Percentiles rank a stretch among this genome's conserved stretches.
Conservation (phyloP, 352 stramenopile species). For the Stramenopiles sp. region DNA sequence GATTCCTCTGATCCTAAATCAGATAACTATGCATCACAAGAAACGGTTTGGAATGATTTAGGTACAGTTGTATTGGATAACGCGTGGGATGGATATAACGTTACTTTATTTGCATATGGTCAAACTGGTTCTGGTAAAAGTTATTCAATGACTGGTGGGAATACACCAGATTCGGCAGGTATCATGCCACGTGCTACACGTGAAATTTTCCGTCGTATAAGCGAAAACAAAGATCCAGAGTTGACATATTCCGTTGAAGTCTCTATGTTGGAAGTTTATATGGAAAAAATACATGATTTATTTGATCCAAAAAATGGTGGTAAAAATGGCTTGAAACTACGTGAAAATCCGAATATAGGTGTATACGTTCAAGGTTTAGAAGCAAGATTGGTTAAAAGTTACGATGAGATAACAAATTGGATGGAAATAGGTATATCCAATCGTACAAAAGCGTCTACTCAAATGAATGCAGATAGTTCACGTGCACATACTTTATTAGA, state of each 20-base stretch:
- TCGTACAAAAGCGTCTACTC: conserved; percentile 49
- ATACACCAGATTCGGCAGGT: conserved; percentile 32
- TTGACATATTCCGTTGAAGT: conserved; percentile 52
- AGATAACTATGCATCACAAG: conserved; percentile 39
- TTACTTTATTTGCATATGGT: conserved; percentile 57
- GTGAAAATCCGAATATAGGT: conserved; percentile 51
- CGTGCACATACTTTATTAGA: conserved; percentile 54
- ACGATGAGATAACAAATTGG: conserved; percentile 49
- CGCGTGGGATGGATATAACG: conserved; percentile 65
- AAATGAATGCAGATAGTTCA: conserved; percentile 60
- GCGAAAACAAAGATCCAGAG: conserved; percentile 25
- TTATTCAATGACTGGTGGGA: conserved; percentile 61
- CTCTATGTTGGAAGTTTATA: conserved; percentile 70
- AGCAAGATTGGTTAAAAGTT: conserved; percentile 45
- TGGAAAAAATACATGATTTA: conserved; percentile 50
- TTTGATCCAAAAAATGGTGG: conserved; percentile 48
- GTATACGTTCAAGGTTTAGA: conserved; percentile 54
- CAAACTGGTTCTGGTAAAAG: conserved; percentile 59
- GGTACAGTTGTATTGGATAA: conserved; percentile 55
- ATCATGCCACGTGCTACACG: conserved; percentile 52
- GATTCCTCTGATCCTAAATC: conserved; percentile 37
- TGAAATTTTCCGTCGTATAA: conserved; percentile 55
- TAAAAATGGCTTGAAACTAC: conserved; percentile 46
- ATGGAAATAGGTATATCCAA: conserved; percentile 57
- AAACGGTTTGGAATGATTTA: conserved; percentile 58